These are phyloP conservation scores for Aspergillus neotritici DNA, from an alignment of 2,329 filamentous ascomycete species.

Conservation along the genomic window DNA sequence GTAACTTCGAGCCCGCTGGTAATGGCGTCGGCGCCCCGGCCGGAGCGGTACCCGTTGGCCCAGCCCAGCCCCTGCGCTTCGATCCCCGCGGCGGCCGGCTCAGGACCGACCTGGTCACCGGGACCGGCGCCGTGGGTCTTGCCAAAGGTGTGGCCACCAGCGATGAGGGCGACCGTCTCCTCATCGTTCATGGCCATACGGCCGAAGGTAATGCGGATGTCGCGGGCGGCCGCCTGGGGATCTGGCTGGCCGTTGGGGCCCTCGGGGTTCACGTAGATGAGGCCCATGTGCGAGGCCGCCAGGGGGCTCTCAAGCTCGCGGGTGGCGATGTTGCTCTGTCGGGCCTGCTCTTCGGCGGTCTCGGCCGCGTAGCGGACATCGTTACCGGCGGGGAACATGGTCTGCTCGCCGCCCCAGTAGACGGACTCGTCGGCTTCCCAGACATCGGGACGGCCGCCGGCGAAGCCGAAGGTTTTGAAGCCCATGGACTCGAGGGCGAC, in stretches of 20 bases:
- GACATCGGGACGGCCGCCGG: constrained; percentile 64
- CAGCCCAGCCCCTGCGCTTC: constrained; percentile 68
- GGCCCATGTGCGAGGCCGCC: constrained; percentile 64
- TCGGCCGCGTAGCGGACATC: constrained; percentile 61
- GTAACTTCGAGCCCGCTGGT: constrained; percentile 72
- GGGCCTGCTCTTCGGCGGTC: constrained; percentile 28
- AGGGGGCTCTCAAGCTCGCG: constrained; percentile 64
- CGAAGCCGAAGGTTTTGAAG: constrained; percentile 67
- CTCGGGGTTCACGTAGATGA: constrained; percentile 79
- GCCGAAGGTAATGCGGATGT: constrained; percentile 68
- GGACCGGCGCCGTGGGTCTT: constrained; percentile 73
- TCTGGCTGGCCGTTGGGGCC: constrained; percentile 69
- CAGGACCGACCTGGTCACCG: constrained; percentile 58
- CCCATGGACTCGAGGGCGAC: constrained; percentile 74
- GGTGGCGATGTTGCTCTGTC: constrained; percentile 45
- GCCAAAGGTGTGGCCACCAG: constrained; percentile 71
- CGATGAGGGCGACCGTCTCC: constrained; percentile 74
- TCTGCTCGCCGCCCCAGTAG: constrained; percentile 71
- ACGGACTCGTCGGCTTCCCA: constrained; percentile 71
- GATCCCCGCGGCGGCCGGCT: constrained; percentile 60
- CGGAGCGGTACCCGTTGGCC: constrained; percentile 58
- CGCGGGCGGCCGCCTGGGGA: constrained; percentile 60
- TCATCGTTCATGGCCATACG: constrained; percentile 82
- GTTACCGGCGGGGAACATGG: constrained; percentile 61
- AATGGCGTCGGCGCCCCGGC: constrained; percentile 67